phyloP scores from a whole-genome alignment of 1,284 basidiomycete genomes.

The Microbotryum lychnidis-dioicae region DNA sequence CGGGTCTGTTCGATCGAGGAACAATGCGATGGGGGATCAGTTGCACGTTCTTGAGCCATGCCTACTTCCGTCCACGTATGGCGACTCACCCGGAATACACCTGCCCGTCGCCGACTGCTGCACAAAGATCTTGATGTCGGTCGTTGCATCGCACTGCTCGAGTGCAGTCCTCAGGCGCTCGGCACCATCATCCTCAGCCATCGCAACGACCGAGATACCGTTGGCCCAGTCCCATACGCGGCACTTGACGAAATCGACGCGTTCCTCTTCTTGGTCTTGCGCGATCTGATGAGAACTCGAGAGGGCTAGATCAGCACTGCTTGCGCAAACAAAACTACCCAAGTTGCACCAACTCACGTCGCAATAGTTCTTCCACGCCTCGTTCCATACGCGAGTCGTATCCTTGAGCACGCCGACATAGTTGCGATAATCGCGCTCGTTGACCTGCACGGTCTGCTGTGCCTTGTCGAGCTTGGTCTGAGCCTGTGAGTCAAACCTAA shows the following conservation, averaged over 20 bases:
- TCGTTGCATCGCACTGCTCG: slow-evolving; percentile 34
- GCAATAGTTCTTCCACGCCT: slow-evolving; percentile 86
- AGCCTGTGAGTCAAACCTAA: background rate
- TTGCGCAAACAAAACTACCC: too few relatives aligned
- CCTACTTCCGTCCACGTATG: background rate
- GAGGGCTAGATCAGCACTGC: too few relatives aligned
- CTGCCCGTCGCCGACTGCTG: slow-evolving; percentile 65
- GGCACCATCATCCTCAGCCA: slow-evolving; percentile 91
- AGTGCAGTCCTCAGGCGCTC: slow-evolving; percentile 67
- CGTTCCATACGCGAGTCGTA: slow-evolving; percentile 75
- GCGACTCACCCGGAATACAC: slow-evolving; percentile 53
- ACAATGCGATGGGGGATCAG: background rate
- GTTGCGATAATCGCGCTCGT: slow-evolving; percentile 84
- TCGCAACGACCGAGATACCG: slow-evolving; percentile 87
- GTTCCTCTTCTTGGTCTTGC: slow-evolving; percentile 92
- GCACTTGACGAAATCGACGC: slow-evolving; percentile 87
- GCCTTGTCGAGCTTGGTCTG: slow-evolving; percentile 73
- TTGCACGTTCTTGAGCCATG: background rate
- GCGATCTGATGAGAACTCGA: slow-evolving; percentile 48
- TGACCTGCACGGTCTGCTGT: slow-evolving; percentile 76
- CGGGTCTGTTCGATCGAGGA: slow-evolving; percentile 47
- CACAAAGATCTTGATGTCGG: slow-evolving; percentile 35
- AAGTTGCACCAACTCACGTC: slow-evolving; percentile 45
- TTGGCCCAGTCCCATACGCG: slow-evolving; percentile 96
- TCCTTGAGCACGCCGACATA: slow-evolving; percentile 74